Conservation (phyloP, 2,329 filamentous ascomycete species). For the Geosmithia flava region DNA sequence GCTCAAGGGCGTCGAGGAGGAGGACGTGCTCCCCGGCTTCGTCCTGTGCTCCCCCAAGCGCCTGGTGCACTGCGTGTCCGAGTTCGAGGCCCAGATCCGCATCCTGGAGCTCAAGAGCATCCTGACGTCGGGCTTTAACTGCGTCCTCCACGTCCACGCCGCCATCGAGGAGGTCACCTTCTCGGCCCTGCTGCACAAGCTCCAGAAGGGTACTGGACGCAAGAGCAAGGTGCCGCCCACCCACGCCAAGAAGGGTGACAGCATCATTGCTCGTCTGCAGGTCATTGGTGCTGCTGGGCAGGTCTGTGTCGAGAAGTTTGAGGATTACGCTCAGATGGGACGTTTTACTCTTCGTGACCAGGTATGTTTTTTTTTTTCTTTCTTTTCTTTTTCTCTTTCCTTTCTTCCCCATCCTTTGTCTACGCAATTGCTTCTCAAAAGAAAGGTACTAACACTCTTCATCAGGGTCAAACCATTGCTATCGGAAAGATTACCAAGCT, state of each 20-base stretch:
- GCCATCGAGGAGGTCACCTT: slow-evolving; percentile 98
- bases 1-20: slow-evolving; percentile 90
- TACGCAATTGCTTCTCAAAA: no score
- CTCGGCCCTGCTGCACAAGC: slow-evolving; percentile 73
- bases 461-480: slow-evolving; percentile 92
- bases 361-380: slow-evolving; percentile 33
- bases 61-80: slow-evolving; percentile 76
- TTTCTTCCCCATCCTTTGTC: no score
- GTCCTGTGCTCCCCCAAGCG: slow-evolving; percentile 93
- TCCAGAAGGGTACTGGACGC: slow-evolving; percentile 86
- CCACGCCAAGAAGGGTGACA: slow-evolving; percentile 69
- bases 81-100: slow-evolving; percentile 93
- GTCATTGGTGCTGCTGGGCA: slow-evolving; percentile 74
- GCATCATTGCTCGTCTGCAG: slow-evolving; percentile 86
- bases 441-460: background rate
- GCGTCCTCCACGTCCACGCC: slow-evolving; percentile 92
- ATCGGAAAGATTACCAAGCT: slow-evolving; percentile 99
- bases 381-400: background rate
- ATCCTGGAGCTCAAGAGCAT: slow-evolving; percentile 93
- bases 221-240: slow-evolving; percentile 90
- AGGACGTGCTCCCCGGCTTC: slow-evolving; percentile 90
- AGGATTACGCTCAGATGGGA: slow-evolving; percentile 90
- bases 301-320: slow-evolving; percentile 88
- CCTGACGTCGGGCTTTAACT: slow-evolving; percentile 90
- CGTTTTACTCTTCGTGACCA: slow-evolving; percentile 84